Evolutionary conservation across 2,329 filamentous ascomycete species (phyloP), one percentile per base, ranked within the genome.

Genomic region (Fusarium anthophilum): DNA sequence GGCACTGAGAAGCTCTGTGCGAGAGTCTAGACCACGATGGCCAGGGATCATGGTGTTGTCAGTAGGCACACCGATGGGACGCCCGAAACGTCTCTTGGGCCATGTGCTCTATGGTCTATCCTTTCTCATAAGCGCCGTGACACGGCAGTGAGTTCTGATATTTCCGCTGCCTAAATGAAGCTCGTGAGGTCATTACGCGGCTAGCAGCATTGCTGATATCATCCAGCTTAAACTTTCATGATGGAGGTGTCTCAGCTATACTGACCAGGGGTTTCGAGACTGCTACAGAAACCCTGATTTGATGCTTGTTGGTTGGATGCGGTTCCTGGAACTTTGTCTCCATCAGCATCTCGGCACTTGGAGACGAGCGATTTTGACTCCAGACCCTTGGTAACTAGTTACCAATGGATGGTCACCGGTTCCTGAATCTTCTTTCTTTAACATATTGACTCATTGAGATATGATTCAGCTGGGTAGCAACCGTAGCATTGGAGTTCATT

Each of bases 281-380:
- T 66, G 39, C 35, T 54, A 63, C 47, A 60, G 43, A 48, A 60
- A 66, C 51, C 66, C 57, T 72, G 58, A 51, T 53, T 57, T 64
- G 45, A 51, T 48, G 37, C 59, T 56, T 66, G 43, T 37, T 50
- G 24, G 59, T 43, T 44, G 53, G 63, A 53, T 60, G 26, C 60
- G 38, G 55, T 74, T 59, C 47, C 62, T 63, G 59, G 50, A n/a
- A 64, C 61, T 17, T 65, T 69, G 45, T 55, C 41, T 44, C 35
- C 55, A 69, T 60, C 41, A 38, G 64, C 47, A 70, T 70, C 67
- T 70, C 66, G 67, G 67, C 43, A 70, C 37, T 70, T 70, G 28
- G 30, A 61, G 24, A 38, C 45, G 61, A 51, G 65, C 44, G 30
- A 60, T 35, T 54, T 41, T 48, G 47, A 44, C 24, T 51, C 39